phyloP scores from a whole-genome alignment of 1,284 basidiomycete genomes.

The Puccinia hordei region DNA sequence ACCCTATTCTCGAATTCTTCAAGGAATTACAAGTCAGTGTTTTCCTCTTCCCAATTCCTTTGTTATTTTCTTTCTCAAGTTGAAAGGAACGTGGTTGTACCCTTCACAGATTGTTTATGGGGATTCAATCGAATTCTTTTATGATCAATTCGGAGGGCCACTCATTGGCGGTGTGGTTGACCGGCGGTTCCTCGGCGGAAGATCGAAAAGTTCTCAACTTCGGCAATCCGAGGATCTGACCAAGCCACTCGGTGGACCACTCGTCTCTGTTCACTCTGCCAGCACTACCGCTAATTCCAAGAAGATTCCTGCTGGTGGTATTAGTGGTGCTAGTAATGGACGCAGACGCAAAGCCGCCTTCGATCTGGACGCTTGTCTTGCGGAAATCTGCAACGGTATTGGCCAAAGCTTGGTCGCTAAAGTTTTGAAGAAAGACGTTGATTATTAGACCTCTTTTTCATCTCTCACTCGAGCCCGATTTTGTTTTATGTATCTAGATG shows the following conservation, averaged over 20 bases:
- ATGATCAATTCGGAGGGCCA: conserved; percentile 78
- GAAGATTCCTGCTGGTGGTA: too few species aligned
- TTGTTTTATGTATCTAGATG: too few species aligned
- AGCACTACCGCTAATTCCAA: not conserved
- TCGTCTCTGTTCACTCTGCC: not conserved
- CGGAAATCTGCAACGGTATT: conserved; percentile 11
- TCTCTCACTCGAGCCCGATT: too few species aligned
- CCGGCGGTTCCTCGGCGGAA: conserved; percentile 63
- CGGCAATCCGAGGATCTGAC: conserved; percentile 22
- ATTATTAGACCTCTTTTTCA: conserved; percentile 27
- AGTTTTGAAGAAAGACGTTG: conserved; percentile 34
- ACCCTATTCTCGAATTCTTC: conserved; percentile 44
- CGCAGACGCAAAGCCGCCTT: not conserved
- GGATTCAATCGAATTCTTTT: conserved; percentile 80
- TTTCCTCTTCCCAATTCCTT: not conserved
- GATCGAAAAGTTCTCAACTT: conserved; percentile 68
- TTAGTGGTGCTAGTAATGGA: not conserved
- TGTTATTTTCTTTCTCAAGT: not conserved
- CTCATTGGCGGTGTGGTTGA: conserved; percentile 86
- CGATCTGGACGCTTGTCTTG: conserved; percentile 23
- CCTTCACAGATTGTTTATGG: conserved; percentile 69
- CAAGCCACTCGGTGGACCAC: not conserved
- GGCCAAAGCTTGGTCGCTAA: conserved; percentile 30
- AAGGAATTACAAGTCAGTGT: conserved; percentile 31
- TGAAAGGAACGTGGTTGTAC: not conserved